These are phyloP conservation scores for Cyberlindnera euphorbiiphila DNA, from an alignment of 805 yeast species.

Conservation along the genomic window DNA sequence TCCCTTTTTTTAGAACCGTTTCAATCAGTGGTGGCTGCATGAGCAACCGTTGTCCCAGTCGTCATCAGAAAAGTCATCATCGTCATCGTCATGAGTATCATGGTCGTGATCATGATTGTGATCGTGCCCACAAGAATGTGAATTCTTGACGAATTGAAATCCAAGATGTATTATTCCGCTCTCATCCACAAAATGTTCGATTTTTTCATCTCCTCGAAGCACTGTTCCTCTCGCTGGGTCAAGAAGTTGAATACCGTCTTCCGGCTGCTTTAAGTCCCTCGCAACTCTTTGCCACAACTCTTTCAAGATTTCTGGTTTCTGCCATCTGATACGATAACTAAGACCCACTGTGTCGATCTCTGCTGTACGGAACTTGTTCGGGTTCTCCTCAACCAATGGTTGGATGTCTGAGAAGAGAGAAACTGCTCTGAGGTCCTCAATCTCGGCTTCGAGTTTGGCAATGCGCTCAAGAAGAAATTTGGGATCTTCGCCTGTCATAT, in stretches of 20 bases:
- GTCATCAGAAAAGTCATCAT: slow-evolving; percentile 25
- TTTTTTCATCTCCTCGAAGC: slow-evolving; percentile 16
- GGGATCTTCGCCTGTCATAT: too few species aligned
- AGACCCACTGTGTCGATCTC: slow-evolving; percentile 21
- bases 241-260: slow-evolving; percentile 18
- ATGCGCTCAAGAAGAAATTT: slow-evolving; percentile 15
- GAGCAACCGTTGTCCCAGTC: slow-evolving; percentile 27
- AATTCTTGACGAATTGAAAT: slow-evolving; percentile 17
- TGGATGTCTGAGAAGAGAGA: slow-evolving; percentile 26
- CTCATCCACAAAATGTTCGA: slow-evolving; percentile 14
- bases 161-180: slow-evolving; percentile 18
- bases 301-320: slow-evolving; percentile 16
- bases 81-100: slow-evolving; percentile 18
- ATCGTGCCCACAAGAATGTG: slow-evolving; percentile 9
- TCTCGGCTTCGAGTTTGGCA: slow-evolving; percentile 20
- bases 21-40: slow-evolving; percentile 22
- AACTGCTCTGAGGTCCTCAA: slow-evolving; percentile 21
- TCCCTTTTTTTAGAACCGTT: neutral
- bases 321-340: slow-evolving; percentile 16
- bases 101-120: slow-evolving; percentile 14
- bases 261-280: slow-evolving; percentile 18
- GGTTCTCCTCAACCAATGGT: slow-evolving; percentile 22
- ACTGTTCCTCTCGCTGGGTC: slow-evolving; percentile 20
- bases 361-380: slow-evolving; percentile 16
- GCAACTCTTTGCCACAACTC: slow-evolving; percentile 23